These are phyloP conservation scores for Vitis hybrid DNA, from an alignment of 177 flowering plant species.

Conservation along the genomic window DNA sequence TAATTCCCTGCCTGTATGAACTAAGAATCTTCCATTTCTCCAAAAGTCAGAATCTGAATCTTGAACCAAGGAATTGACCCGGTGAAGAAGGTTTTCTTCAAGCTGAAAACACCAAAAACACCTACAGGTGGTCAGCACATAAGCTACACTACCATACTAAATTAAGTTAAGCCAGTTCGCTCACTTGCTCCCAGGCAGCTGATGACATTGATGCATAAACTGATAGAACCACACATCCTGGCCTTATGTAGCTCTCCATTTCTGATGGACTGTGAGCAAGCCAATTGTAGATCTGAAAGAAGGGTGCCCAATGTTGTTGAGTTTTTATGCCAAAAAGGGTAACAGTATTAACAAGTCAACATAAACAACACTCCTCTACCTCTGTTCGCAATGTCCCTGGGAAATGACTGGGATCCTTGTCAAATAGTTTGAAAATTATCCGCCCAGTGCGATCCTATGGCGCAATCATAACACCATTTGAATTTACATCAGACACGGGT, in stretches of 20 bases:
- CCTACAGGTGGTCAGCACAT: conserved; percentile 29
- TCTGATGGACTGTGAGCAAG: conserved; percentile 87
- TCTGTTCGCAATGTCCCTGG: conserved; percentile 64
- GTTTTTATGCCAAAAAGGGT: background rate
- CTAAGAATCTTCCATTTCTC: conserved; percentile 78
- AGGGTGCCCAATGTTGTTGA: background rate
- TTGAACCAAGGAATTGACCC: conserved; percentile 45
- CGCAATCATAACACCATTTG: background rate
- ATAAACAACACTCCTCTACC: conserved; percentile 32
- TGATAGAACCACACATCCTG: conserved; percentile 89
- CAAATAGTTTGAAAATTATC: conserved; percentile 83
- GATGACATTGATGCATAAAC: conserved; percentile 70
- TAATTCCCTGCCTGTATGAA: conserved; percentile 55
- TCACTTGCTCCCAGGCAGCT: conserved; percentile 78
- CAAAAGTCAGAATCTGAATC: conserved; percentile 62
- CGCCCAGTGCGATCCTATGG: conserved; percentile 79
- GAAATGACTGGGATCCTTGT: conserved; percentile 82
- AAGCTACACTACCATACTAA: background rate
- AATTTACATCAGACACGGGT: background rate
- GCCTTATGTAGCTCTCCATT: conserved; percentile 94
- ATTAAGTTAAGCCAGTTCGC: conserved; percentile 25
- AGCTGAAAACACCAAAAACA: conserved; percentile 49
- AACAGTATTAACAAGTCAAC: background rate
- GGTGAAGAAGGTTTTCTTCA: conserved; percentile 56
- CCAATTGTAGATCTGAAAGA: conserved; percentile 76